Evolutionary conservation across 805 yeast species (phyloP).

Genomic region (Suhomyces prunicola): DNA sequence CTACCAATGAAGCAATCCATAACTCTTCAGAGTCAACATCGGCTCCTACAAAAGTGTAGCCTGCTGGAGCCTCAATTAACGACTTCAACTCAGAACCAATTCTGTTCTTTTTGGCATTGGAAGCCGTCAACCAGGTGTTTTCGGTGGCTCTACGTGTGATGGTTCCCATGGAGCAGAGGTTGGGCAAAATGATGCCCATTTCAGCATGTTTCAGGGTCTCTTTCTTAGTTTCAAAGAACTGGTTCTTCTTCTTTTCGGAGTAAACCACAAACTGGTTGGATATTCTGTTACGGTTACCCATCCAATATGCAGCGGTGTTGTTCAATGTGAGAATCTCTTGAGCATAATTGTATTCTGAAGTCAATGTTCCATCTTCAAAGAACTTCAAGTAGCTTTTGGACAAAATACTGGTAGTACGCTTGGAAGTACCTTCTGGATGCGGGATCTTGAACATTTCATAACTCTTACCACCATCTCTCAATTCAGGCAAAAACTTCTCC

Average conservation of each 20-base stretch:
- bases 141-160: conserved; percentile 95
- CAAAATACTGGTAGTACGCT: conserved; percentile 71
- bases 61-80: conserved; percentile 79
- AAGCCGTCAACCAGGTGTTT: conserved; percentile 96
- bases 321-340: conserved; percentile 74
- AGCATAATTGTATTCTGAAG: conserved; percentile 72
- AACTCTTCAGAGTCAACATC: conserved; percentile 98
- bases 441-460: conserved; percentile 68
- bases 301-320: conserved; percentile 87
- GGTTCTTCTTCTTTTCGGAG: conserved; percentile 22
- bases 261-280: conserved; percentile 81
- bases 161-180: conserved; percentile 90
- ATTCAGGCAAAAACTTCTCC: conserved; percentile 19
- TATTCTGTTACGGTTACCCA: conserved; percentile 82
- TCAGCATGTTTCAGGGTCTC: conserved; percentile 22
- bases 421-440: conserved; percentile 77
- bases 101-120: conserved; percentile 81
- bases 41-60: conserved; percentile 93
- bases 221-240: conserved; percentile 25
- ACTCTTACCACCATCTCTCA: conserved; percentile 18
- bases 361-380: conserved; percentile 70
- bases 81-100: conserved; percentile 94
- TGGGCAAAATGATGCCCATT: conserved; percentile 79
- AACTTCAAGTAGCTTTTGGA: conserved; percentile 69
- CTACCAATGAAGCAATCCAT: conserved; percentile 95